Conservation (phyloP, 495 filamentous ascomycete genomes). For the Tuber indicum region DNA sequence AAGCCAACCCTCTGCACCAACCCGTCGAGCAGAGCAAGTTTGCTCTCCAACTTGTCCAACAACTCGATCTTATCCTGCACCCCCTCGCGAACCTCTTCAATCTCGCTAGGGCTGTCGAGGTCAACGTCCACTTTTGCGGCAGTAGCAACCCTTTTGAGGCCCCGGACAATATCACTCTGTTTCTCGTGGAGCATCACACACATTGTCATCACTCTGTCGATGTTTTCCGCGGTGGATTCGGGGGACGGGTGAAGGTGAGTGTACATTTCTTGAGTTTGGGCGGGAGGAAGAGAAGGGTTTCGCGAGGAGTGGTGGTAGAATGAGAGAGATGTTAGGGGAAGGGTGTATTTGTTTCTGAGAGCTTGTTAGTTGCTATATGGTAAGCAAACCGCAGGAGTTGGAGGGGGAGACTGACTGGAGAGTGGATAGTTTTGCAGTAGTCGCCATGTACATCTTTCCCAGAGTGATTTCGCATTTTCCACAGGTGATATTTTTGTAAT, state of each 20-base stretch:
- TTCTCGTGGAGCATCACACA: conserved; percentile 35
- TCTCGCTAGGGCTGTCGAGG: conserved; percentile 18
- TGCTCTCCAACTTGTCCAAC: conserved; percentile 10
- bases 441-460: conserved; percentile 37
- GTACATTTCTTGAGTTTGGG: conserved; percentile 31
- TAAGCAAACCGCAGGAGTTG: neutral
- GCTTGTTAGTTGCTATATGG: neutral
- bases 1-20: neutral
- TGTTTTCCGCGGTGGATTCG: conserved; percentile 23
- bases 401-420: conserved; percentile 24
- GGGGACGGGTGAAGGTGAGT: conserved; percentile 27
- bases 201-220: conserved; percentile 28
- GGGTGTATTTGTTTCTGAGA: conserved; percentile 25
- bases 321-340: conserved; percentile 22
- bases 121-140: conserved; percentile 19
- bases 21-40: neutral
- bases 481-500: conserved; percentile 34
- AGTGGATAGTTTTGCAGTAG: conserved; percentile 30
- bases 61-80: conserved; percentile 21
- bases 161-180: conserved; percentile 29
- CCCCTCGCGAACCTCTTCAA: conserved; percentile 7
- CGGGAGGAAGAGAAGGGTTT: conserved; percentile 27
- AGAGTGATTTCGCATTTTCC: conserved; percentile 28
- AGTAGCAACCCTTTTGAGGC: conserved; percentile 19
- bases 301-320: conserved; percentile 31